These are phyloP conservation scores for Myrica gale DNA, from an alignment of 306 rosid species.

Conservation along the genomic window DNA sequence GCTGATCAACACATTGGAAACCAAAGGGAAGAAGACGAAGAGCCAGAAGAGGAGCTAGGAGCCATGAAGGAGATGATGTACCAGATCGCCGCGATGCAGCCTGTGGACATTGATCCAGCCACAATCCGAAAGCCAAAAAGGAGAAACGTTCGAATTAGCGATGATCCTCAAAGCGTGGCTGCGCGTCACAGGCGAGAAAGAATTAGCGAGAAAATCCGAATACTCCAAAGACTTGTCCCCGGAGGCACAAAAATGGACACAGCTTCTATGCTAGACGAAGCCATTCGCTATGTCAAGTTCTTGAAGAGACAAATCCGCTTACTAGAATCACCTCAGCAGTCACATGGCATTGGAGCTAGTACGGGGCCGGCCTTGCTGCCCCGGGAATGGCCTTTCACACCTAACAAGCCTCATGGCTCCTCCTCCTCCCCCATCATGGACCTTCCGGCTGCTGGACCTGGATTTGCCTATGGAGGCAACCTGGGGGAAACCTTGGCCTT, in stretches of 20 bases:
- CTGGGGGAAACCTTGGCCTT: slow-evolving; percentile 33
- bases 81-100: slow-evolving; percentile 94
- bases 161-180: slow-evolving; percentile 89
- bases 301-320: slow-evolving; percentile 77
- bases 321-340: slow-evolving; percentile 47
- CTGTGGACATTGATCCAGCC: slow-evolving; percentile 88
- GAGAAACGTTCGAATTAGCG: slow-evolving; percentile 85
- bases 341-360: slow-evolving; percentile 26
- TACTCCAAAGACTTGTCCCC: slow-evolving; percentile 89
- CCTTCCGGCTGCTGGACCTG: slow-evolving; percentile 9
- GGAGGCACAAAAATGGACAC: slow-evolving; percentile 98
- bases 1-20: slow-evolving; percentile 27
- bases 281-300: slow-evolving; percentile 87
- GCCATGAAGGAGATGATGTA: slow-evolving; percentile 98
- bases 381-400: slow-evolving; percentile 46
- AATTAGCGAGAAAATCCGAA: slow-evolving; percentile 82
- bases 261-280: slow-evolving; percentile 93
- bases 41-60: slow-evolving; percentile 68
- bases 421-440: slow-evolving; percentile 14
- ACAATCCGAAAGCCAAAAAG: slow-evolving; percentile 70
- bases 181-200: slow-evolving; percentile 89
- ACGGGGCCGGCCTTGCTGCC: slow-evolving; percentile 8
- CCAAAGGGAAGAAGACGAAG: slow-evolving; percentile 34
- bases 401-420: slow-evolving; percentile 26
- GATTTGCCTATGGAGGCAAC: slow-evolving; percentile 16